phyloP scores from a whole-genome alignment of 2,329 filamentous ascomycete genomes.

The Fusarium anthophilum region DNA sequence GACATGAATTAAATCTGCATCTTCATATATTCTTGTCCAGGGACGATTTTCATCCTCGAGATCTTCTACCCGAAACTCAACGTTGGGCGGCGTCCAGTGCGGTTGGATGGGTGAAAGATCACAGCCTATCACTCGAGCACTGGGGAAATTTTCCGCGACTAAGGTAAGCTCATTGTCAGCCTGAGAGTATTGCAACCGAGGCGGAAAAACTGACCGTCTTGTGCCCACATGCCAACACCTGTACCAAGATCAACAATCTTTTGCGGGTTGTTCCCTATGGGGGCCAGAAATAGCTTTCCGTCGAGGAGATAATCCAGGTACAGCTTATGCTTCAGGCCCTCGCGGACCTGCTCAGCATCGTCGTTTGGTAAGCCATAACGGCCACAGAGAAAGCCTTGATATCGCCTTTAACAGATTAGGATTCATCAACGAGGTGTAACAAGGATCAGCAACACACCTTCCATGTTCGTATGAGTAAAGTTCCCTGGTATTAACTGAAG shows the following conservation, averaged over 20 bases:
- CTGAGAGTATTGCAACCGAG: background rate
- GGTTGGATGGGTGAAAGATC: constrained; percentile 58
- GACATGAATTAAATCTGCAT: constrained; percentile 63
- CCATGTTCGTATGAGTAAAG: constrained; percentile 51
- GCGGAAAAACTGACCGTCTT: constrained; percentile 53
- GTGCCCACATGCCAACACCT: constrained; percentile 65
- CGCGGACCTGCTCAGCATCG: constrained; percentile 59
- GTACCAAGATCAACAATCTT: constrained; percentile 62
- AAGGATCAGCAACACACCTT: constrained; percentile 41
- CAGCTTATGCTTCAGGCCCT: constrained; percentile 59
- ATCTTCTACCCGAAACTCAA: constrained; percentile 58
- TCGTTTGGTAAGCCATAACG: constrained; percentile 64
- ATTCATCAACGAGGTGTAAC: background rate
- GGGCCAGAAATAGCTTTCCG: constrained; percentile 54
- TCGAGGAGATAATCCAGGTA: constrained; percentile 58
- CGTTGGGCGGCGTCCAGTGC: constrained; percentile 63
- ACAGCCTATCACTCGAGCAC: constrained; percentile 56
- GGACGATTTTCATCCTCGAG: constrained; percentile 49
- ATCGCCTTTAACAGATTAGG: constrained; percentile 51
- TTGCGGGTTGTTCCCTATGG: constrained; percentile 56
- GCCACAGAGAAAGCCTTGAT: constrained; percentile 58
- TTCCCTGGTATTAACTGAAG: constrained; percentile 49
- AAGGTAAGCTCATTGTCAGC: constrained; percentile 11
- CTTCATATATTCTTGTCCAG: constrained; percentile 49
- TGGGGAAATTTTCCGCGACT: constrained; percentile 58